Conservation (phyloP, 441 rosid genomes). For the Adansonia rubrostipa region DNA sequence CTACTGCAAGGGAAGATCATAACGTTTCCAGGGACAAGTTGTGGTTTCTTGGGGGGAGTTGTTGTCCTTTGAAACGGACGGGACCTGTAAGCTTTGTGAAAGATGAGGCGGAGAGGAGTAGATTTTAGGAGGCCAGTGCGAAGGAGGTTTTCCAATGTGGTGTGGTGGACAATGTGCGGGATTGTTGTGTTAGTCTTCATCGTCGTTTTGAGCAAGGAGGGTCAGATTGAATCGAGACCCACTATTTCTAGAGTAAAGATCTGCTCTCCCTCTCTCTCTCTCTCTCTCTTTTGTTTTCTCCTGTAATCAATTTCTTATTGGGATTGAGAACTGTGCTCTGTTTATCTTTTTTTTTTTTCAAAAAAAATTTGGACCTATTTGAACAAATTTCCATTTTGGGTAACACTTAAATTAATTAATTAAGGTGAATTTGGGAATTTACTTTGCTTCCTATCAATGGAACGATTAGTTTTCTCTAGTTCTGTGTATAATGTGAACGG, state of each 20-base stretch:
- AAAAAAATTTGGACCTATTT: not conserved
- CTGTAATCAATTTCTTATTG: conserved; percentile 12
- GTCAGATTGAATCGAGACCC: conserved; percentile 68
- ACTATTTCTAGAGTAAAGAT: conserved; percentile 54
- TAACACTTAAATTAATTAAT: not conserved
- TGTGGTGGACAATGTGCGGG: conserved; percentile 75
- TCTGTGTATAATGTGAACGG: not conserved
- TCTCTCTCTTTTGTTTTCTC: not conserved
- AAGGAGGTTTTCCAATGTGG: conserved; percentile 70
- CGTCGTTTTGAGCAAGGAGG: conserved; percentile 60
- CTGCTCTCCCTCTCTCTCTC: conserved; percentile 5
- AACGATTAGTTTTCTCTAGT: not conserved
- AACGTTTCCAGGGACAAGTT: conserved; percentile 2
- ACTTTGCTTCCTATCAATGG: not conserved
- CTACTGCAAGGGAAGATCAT: not conserved
- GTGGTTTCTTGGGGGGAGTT: conserved; percentile 21
- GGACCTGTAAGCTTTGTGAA: not conserved
- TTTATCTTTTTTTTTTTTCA: not conserved
- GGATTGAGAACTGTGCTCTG: not conserved
- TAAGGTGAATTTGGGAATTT: not conserved
- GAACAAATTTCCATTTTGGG: not conserved
- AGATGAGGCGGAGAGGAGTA: conserved; percentile 76
- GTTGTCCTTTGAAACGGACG: conserved; percentile 26
- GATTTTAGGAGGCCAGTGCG: conserved; percentile 69
- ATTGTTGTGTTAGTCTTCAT: conserved; percentile 67